Evolutionary conservation across 139 green algal genomes (phyloP).

Genomic region (Marvania coccoides): DNA sequence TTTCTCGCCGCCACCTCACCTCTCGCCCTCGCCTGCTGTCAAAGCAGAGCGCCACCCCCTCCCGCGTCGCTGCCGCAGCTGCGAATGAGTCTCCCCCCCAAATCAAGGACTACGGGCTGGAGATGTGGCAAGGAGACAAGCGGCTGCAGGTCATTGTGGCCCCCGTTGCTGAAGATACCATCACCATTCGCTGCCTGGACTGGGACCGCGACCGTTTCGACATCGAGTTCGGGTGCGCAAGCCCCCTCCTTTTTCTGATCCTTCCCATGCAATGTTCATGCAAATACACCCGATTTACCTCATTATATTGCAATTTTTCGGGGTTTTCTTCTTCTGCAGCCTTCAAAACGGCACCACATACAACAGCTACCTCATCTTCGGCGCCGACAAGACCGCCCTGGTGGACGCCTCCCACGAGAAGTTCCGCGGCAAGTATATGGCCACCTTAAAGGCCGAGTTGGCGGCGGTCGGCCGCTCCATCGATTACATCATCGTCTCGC

Average conservation of each 20-base stretch:
- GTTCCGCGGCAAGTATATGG: constrained; percentile 84
- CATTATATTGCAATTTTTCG: background rate
- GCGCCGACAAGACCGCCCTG: constrained; percentile 78
- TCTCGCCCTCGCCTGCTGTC: too few species aligned
- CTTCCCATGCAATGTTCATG: background rate
- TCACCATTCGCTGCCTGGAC: constrained; percentile 87
- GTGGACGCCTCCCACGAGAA: constrained; percentile 95
- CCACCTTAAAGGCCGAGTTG: constrained; percentile 47
- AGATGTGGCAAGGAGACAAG: constrained; percentile 35
- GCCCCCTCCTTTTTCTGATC: background rate
- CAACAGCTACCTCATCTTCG: constrained; percentile 94
- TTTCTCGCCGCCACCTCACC: too few species aligned
- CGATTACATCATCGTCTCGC: constrained; percentile 82
- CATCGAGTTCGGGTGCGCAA: constrained; percentile 86
- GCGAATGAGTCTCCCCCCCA: too few species aligned
- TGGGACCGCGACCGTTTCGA: constrained; percentile 94
- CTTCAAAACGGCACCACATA: constrained; percentile 76
- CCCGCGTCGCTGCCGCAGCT: background rate
- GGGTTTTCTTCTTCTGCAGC: constrained; percentile 18
- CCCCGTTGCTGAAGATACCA: constrained; percentile 67
- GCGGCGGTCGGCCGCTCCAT: constrained; percentile 32
- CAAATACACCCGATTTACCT: background rate
- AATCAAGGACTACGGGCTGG: constrained; percentile 26
- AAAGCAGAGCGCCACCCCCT: too few species aligned
- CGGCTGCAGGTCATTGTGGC: constrained; percentile 43